Conservation (phyloP, 208 protist genomes). For the Acanthamoeba culbertsoni region DNA sequence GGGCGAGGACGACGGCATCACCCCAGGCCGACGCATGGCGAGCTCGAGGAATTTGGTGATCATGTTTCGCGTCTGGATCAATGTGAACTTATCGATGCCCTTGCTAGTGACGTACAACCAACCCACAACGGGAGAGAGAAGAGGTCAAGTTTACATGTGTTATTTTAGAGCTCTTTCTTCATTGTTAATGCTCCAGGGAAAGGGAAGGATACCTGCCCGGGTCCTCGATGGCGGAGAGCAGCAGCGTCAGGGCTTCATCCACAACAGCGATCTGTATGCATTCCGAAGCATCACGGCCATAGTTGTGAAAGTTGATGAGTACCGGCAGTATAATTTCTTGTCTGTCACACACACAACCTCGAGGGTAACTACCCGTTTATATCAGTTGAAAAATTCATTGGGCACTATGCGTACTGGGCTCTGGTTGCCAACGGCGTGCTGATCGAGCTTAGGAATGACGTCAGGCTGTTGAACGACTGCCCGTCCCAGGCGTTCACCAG, state of each 20-base stretch:
- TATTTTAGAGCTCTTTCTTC: no score
- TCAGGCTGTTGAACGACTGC: neutral
- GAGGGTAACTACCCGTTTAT: neutral
- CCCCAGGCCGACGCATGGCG: neutral
- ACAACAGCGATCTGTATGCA: neutral
- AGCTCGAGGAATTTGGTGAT: neutral
- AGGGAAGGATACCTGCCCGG: no score
- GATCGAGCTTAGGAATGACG: neutral
- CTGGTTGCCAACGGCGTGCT: neutral
- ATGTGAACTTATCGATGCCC: neutral
- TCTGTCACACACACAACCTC: neutral
- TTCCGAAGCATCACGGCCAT: neutral
- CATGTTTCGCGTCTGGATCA: neutral
- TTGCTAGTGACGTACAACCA: no score
- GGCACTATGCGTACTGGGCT: neutral
- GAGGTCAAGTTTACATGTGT: no score
- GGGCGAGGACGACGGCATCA: neutral
- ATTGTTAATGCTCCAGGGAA: no score
- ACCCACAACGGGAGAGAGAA: no score
- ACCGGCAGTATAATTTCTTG: neutral
- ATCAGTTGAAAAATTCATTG: neutral
- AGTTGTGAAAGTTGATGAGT: neutral
- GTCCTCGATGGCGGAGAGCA: neutral
- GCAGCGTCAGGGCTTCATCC: neutral
- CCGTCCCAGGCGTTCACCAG: neutral